These are phyloP conservation scores for Stramenopiles sp. DNA, from an alignment of 352 stramenopile genomes.

Conservation along the genomic window DNA sequence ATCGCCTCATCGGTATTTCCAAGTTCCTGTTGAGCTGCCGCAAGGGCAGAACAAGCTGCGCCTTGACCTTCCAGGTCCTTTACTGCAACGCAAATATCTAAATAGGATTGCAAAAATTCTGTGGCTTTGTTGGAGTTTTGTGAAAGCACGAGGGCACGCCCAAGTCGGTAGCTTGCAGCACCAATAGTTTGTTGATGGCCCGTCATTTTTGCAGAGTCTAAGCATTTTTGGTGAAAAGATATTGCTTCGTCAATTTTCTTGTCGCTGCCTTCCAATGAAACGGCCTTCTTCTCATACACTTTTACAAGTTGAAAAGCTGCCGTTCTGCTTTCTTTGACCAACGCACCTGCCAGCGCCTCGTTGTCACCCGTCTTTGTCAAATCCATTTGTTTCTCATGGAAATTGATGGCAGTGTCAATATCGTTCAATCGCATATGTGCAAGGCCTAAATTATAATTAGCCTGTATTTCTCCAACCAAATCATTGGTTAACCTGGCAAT, in stretches of 20 bases:
- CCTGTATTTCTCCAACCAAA: slow-evolving; percentile 51
- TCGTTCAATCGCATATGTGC: slow-evolving; percentile 50
- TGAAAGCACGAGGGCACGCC: too few species aligned
- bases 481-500: slow-evolving; percentile 61
- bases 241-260: too few species aligned
- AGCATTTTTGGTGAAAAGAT: too few species aligned
- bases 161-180: too few species aligned
- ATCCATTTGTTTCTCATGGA: slow-evolving; percentile 49
- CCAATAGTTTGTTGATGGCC: too few species aligned
- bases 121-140: too few species aligned
- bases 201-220: too few species aligned
- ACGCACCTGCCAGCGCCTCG: slow-evolving; percentile 36
- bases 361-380: slow-evolving; percentile 48
- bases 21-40: slow-evolving; percentile 53
- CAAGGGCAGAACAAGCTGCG: slow-evolving; percentile 55
- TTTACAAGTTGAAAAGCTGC: slow-evolving; percentile 51
- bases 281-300: too few species aligned
- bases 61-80: slow-evolving; percentile 47
- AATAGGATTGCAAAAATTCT: too few species aligned
- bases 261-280: too few species aligned
- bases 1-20: slow-evolving; percentile 40
- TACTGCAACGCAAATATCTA: too few species aligned
- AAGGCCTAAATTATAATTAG: slow-evolving; percentile 51
- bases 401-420: slow-evolving; percentile 41
- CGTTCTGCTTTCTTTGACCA: slow-evolving; percentile 30